A percentile compares a stretch with the other conserved stretches of the same genome.
Conservation (phyloP, 2,329 filamentous ascomycete genomes). For the Botrytis aclada region DNA sequence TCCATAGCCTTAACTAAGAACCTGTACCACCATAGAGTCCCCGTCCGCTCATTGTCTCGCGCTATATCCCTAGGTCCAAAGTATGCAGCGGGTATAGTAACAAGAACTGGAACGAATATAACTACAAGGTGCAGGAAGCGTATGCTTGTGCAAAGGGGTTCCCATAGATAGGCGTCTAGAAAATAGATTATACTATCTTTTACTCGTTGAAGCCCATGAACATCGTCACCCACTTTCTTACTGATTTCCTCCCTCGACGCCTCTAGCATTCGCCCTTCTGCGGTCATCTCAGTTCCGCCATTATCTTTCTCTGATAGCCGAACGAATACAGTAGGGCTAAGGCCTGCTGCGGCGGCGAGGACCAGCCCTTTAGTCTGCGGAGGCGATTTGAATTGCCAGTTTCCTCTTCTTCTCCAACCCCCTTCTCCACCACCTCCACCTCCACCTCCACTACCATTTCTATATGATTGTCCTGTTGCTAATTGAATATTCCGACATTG, state of each 20-base stretch:
- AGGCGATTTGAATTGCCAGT: slow-evolving; percentile 20
- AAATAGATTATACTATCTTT: slow-evolving; percentile 61
- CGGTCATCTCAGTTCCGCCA: slow-evolving; percentile 59
- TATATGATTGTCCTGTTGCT: slow-evolving; percentile 23
- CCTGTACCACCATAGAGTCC: slow-evolving; percentile 91
- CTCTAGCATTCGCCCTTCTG: slow-evolving; percentile 83
- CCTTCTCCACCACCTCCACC: slow-evolving; percentile 8
- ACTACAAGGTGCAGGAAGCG: slow-evolving; percentile 83
- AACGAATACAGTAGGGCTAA: slow-evolving; percentile 57
- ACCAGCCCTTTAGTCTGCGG: slow-evolving; percentile 25
- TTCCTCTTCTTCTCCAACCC: not conserved
- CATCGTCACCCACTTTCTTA: slow-evolving; percentile 62
- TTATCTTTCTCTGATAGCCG: slow-evolving; percentile 56
- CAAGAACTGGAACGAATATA: slow-evolving; percentile 89
- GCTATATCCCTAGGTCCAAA: slow-evolving; percentile 62
- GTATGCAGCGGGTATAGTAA: slow-evolving; percentile 77
- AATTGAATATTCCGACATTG: slow-evolving; percentile 26
- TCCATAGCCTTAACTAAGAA: slow-evolving; percentile 91
- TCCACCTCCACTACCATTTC: slow-evolving; percentile 17
- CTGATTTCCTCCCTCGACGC: slow-evolving; percentile 74
- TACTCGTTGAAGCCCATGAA: slow-evolving; percentile 56
- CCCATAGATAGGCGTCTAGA: slow-evolving; percentile 71
- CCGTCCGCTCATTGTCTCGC: slow-evolving; percentile 70
- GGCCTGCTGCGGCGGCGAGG: slow-evolving; percentile 30
- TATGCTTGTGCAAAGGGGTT: slow-evolving; percentile 81